Evolutionary conservation across 805 yeast genomes (phyloP).

Genomic region (Kluyveromyces nonfermentans): DNA sequence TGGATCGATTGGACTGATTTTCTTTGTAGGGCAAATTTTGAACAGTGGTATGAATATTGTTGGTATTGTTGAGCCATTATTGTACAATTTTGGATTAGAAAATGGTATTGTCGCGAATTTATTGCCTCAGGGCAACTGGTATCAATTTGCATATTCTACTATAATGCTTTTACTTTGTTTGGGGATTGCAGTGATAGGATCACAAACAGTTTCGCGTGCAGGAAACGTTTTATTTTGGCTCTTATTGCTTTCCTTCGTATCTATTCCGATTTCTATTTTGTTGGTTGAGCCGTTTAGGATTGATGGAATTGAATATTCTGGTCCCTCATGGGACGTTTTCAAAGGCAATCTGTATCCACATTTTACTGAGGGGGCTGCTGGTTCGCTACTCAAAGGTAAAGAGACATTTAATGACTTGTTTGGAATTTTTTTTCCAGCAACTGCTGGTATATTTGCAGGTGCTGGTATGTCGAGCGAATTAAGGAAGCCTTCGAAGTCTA

Average conservation of each 20-base stretch:
- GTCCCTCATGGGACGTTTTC: constrained; percentile 62
- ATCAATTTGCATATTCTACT: constrained; percentile 65
- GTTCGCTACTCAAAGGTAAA: constrained; percentile 49
- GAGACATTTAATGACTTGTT: constrained; percentile 81
- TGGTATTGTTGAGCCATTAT: constrained; percentile 86
- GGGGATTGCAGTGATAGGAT: constrained; percentile 68
- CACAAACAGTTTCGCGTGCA: constrained; percentile 70
- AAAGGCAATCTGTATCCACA: constrained; percentile 61
- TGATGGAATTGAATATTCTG: constrained; percentile 49
- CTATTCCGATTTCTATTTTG: constrained; percentile 72
- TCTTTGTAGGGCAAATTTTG: constrained; percentile 87
- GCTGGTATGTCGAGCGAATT: constrained; percentile 98
- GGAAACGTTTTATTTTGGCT: constrained; percentile 66
- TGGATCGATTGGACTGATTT: constrained; percentile 91
- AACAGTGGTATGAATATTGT: constrained; percentile 90
- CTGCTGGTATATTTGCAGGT: constrained; percentile 98
- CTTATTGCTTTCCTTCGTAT: constrained; percentile 59
- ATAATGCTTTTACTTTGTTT: constrained; percentile 61
- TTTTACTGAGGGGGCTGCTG: constrained; percentile 88
- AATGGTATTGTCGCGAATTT: constrained; percentile 45
- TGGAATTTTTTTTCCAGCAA: constrained; percentile 96
- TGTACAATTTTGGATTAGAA: constrained; percentile 61
- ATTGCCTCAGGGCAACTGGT: constrained; percentile 64
- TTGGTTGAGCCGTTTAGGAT: constrained; percentile 56
- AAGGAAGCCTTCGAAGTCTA: constrained; percentile 73